Evolutionary conservation across 2,329 filamentous ascomycete genomes (phyloP).

Genomic region (Ceratocystis lukuohia): DNA sequence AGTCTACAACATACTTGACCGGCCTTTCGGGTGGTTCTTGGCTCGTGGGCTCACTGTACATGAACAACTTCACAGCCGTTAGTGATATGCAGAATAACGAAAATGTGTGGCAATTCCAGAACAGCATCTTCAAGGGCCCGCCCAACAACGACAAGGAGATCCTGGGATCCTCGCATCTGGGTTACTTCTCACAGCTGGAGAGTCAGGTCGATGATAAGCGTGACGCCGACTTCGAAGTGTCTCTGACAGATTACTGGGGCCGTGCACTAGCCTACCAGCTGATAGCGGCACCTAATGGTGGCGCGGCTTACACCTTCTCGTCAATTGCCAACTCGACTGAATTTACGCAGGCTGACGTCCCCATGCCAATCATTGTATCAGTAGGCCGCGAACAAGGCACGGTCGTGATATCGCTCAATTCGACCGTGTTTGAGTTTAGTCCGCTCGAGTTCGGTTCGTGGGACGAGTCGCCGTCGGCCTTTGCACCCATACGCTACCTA

Average conservation of each 20-base stretch:
- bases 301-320: conserved; percentile 66
- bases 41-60: conserved; percentile 68
- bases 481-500: conserved; percentile 45
- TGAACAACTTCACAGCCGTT: conserved; percentile 72
- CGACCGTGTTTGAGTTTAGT: conserved; percentile 51
- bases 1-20: conserved; percentile 66
- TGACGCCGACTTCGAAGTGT: conserved; percentile 37
- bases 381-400: conserved; percentile 35
- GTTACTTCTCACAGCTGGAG: conserved; percentile 30
- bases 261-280: conserved; percentile 78
- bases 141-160: conserved; percentile 24
- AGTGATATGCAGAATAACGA: conserved; percentile 29
- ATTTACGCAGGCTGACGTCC: conserved; percentile 32
- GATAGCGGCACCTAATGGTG: conserved; percentile 61
- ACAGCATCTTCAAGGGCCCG: conserved; percentile 31
- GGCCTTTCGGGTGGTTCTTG: conserved; percentile 74
- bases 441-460: conserved; percentile 55
- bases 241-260: conserved; percentile 82
- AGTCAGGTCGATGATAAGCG: conserved; percentile 28
- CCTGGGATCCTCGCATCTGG: conserved; percentile 9
- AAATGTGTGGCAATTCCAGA: conserved; percentile 30
- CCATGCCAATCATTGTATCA: conserved; percentile 38
- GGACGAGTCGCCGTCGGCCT: conserved; percentile 46
- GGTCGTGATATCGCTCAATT: conserved; percentile 37
- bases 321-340: conserved; percentile 40